phyloP scores from a whole-genome alignment of 140 eudicot species.

The Eryngium alpinum region DNA sequence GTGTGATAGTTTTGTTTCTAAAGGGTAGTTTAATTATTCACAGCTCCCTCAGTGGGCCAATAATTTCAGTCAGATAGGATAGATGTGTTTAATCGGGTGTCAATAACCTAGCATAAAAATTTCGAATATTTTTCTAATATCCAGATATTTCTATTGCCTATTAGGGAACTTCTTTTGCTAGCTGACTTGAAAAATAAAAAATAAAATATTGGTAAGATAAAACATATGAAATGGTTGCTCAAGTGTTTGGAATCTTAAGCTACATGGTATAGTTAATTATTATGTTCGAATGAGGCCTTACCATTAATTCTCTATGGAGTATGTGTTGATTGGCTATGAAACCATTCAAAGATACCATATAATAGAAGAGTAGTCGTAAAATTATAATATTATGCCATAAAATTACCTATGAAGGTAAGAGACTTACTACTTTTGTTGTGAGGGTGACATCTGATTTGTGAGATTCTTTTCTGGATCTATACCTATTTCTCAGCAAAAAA shows the following conservation, averaged over 20 bases:
- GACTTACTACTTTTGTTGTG: background rate
- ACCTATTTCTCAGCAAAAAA: too few species aligned
- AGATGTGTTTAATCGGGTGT: slow-evolving; percentile 14
- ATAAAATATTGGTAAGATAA: slow-evolving; percentile 4
- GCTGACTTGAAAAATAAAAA: slow-evolving; percentile 4
- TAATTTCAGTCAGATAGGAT: slow-evolving; percentile 37
- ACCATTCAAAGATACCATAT: slow-evolving; percentile 19
- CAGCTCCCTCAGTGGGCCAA: slow-evolving; percentile 31
- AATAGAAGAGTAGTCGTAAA: background rate
- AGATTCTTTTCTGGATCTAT: background rate
- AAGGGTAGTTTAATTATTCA: slow-evolving; percentile 27
- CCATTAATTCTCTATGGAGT: slow-evolving; percentile 12
- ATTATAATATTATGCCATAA: background rate
- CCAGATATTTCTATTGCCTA: background rate
- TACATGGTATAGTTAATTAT: slow-evolving; percentile 38
- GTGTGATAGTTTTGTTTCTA: slow-evolving; percentile 49
- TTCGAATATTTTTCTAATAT: slow-evolving; percentile 4
- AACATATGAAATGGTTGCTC: slow-evolving; percentile 5
- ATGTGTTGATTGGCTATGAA: slow-evolving; percentile 46
- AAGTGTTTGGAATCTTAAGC: slow-evolving; percentile 10
- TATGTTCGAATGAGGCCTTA: slow-evolving; percentile 38
- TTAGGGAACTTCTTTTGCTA: background rate
- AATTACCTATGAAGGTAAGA: slow-evolving; percentile 5
- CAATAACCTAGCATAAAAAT: slow-evolving; percentile 17
- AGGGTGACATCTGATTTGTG: background rate